Evolutionary conservation across 768 basidiomycete species (phyloP).

Genomic region (Clavulina sp.): DNA sequence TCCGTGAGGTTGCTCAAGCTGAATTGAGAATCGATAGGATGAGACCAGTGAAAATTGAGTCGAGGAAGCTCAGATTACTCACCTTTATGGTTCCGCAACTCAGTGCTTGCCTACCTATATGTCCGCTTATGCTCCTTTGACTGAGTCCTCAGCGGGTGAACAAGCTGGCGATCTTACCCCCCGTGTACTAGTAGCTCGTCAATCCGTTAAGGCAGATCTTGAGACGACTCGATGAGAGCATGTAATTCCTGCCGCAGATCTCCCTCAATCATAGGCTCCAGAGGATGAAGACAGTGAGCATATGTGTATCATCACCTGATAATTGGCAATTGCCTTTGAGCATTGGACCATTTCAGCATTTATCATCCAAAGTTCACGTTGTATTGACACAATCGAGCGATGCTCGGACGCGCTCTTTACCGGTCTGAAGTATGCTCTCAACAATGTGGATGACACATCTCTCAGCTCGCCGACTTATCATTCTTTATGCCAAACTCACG

Average conservation of each 20-base stretch:
- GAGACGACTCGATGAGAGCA: slow-evolving; percentile 57
- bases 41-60: not conserved
- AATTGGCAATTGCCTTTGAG: too few relatives aligned
- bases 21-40: not conserved
- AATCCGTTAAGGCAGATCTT: slow-evolving; percentile 65
- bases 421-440: too few relatives aligned
- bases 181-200: slow-evolving; percentile 80
- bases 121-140: slow-evolving; percentile 85
- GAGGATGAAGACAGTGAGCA: not conserved
- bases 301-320: too few relatives aligned
- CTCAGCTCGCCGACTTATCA: too few relatives aligned
- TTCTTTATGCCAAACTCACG: too few relatives aligned
- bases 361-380: too few relatives aligned
- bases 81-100: slow-evolving; percentile 89
- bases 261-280: slow-evolving; percentile 46
- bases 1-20: slow-evolving; percentile 68
- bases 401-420: too few relatives aligned
- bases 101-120: slow-evolving; percentile 90
- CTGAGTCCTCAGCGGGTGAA: slow-evolving; percentile 64
- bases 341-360: too few relatives aligned
- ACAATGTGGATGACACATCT: too few relatives aligned
- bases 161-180: slow-evolving; percentile 59
- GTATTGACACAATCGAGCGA: too few relatives aligned
- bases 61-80: slow-evolving; percentile 13
- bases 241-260: slow-evolving; percentile 76